Evolutionary conservation across 1,139 yeast genomes (phyloP).

Genomic region (Eremothecium coryli): DNA sequence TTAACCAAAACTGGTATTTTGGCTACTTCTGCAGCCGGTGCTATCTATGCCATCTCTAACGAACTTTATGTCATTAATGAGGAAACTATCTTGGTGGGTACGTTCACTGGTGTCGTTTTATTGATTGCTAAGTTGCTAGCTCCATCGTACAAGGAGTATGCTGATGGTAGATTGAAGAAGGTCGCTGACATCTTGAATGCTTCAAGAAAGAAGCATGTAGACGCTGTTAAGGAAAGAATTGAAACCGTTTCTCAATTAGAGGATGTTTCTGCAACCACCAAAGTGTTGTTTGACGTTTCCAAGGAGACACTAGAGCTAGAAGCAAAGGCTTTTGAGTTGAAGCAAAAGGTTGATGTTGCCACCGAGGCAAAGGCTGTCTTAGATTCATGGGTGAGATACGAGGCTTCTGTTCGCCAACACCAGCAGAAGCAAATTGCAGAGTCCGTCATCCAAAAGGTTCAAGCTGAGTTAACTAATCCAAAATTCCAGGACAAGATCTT

Average conservation of each 20-base stretch:
- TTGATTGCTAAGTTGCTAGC: slow-evolving; percentile 82
- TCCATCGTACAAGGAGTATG: slow-evolving; percentile 92
- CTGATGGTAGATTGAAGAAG: slow-evolving; percentile 80
- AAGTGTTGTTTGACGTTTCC: slow-evolving; percentile 83
- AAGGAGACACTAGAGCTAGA: slow-evolving; percentile 95
- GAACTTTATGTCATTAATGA: slow-evolving; percentile 89
- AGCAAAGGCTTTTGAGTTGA: slow-evolving; percentile 85
- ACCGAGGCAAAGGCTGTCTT: slow-evolving; percentile 87
- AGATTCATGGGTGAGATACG: slow-evolving; percentile 99
- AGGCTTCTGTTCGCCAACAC: slow-evolving; percentile 89
- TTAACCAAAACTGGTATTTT: slow-evolving; percentile 89
- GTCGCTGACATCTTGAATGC: slow-evolving; percentile 75
- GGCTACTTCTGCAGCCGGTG: slow-evolving; percentile 92
- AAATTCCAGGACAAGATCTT: slow-evolving; percentile 91
- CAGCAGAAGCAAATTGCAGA: slow-evolving; percentile 90
- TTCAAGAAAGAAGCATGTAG: slow-evolving; percentile 83
- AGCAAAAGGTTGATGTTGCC: slow-evolving; percentile 83
- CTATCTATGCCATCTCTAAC: slow-evolving; percentile 87
- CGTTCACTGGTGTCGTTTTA: slow-evolving; percentile 69
- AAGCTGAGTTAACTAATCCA: slow-evolving; percentile 74
- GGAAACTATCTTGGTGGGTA: slow-evolving; percentile 76
- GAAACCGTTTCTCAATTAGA: slow-evolving; percentile 78
- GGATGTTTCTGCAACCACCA: slow-evolving; percentile 87
- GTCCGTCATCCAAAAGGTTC: slow-evolving; percentile 79
- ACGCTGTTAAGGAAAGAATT: slow-evolving; percentile 89